phyloP scores from a whole-genome alignment of 108 stramenopile genomes.

The Pseudonitzschia pungens region DNA sequence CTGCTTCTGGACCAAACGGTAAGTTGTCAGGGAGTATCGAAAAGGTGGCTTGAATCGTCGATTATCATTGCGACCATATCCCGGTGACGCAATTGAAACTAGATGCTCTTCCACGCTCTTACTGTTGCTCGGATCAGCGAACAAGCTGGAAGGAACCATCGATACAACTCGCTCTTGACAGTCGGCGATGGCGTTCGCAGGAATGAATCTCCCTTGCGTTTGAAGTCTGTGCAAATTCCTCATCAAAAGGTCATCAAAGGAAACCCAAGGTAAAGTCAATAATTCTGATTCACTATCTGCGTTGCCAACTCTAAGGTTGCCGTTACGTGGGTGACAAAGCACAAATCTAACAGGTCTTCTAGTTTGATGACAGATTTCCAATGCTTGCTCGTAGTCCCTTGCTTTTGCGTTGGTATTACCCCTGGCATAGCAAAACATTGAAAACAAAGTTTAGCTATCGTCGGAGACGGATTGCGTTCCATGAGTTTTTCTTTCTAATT shows the following conservation, averaged over 20 bases:
- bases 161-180: conserved; percentile 49
- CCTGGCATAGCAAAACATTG: conserved; percentile 5
- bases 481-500: not conserved
- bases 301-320: not conserved
- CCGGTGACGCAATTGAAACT: conserved; percentile 8
- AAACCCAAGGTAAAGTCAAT: conserved; percentile 39
- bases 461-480: not conserved
- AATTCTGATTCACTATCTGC: not conserved
- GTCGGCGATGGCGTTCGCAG: conserved; percentile 59
- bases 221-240: conserved; percentile 62
- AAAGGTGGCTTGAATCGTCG: conserved; percentile 1
- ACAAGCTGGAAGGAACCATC: conserved; percentile 17
- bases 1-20: conserved; percentile 27
- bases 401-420: conserved; percentile 83
- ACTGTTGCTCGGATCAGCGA: not conserved
- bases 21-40: conserved; percentile 20
- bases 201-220: conserved; percentile 69
- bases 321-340: conserved; percentile 29
- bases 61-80: not conserved
- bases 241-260: conserved; percentile 38
- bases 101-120: conserved; percentile 17
- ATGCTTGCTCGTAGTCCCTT: conserved; percentile 55
- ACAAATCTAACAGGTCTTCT: conserved; percentile 75
- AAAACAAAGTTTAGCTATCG: not conserved
- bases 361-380: conserved; percentile 55